Conservation (phyloP, 257 asterid species). For the Salvia miltiorrhiza region DNA sequence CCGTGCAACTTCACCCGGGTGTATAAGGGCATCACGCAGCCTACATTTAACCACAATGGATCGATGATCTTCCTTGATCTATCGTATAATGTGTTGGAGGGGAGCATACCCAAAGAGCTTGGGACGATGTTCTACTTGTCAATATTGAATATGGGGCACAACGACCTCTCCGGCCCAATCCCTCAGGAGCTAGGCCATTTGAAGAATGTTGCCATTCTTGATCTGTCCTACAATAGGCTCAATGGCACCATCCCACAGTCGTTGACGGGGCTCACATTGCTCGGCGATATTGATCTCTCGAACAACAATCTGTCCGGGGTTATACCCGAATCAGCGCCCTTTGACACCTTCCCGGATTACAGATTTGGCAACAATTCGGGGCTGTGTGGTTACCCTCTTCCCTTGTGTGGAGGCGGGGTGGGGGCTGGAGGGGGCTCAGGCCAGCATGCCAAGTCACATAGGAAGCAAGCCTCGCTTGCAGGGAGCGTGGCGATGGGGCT, state of each 20-base stretch:
- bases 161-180: constrained; percentile 70
- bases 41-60: constrained; percentile 85
- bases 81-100: constrained; percentile 67
- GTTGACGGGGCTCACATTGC: constrained; percentile 56
- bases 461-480: constrained; percentile 66
- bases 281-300: constrained; percentile 74
- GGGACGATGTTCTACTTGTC: constrained; percentile 70
- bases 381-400: constrained; percentile 88
- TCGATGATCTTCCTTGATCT: constrained; percentile 92
- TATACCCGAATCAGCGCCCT: constrained; percentile 80
- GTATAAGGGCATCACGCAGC: constrained; percentile 64
- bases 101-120: constrained; percentile 83
- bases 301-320: constrained; percentile 71
- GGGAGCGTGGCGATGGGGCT: constrained; percentile 90
- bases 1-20: constrained; percentile 80
- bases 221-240: constrained; percentile 67
- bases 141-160: constrained; percentile 76
- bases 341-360: constrained; percentile 69
- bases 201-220: constrained; percentile 79
- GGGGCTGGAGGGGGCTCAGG: constrained; percentile 25
- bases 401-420: constrained; percentile 34
- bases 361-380: constrained; percentile 71
- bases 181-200: constrained; percentile 73
- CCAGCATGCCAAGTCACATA: constrained; percentile 46
- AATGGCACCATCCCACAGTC: constrained; percentile 71